Evolutionary conservation across 1,284 basidiomycete species (phyloP).

Genomic region (Cystobasidiaceae sp.): DNA sequence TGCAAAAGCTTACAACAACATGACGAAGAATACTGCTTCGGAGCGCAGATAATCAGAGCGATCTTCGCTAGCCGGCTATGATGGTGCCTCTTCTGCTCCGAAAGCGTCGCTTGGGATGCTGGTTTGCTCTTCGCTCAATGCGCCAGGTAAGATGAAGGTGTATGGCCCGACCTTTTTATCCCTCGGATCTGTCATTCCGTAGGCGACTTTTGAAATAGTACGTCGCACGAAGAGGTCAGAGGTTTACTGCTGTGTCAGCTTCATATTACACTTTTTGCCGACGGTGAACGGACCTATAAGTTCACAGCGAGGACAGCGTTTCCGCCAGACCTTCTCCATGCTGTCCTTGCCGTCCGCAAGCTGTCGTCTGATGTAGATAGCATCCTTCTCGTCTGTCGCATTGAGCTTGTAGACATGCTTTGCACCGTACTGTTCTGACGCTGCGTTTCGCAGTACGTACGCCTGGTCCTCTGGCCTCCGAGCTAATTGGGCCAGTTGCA

Average conservation of each 20-base stretch:
- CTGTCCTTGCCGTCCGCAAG: not conserved
- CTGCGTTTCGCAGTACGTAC: conserved; percentile 22
- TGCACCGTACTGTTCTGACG: conserved; percentile 14
- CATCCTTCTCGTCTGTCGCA: conserved; percentile 19
- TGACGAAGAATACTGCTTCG: not conserved
- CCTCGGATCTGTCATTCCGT: conserved; percentile 22
- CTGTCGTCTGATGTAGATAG: conserved; percentile 2
- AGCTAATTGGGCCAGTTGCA: conserved; percentile 17
- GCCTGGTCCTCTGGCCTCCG: conserved; percentile 13
- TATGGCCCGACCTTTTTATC: conserved; percentile 22
- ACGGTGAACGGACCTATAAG: conserved; percentile 20
- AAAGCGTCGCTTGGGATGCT: conserved; percentile 17
- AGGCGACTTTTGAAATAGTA: too few relatives aligned
- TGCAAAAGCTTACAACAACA: too few relatives aligned
- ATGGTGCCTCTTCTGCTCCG: not conserved
- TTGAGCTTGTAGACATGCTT: conserved; percentile 32
- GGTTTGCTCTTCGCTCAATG: conserved; percentile 22
- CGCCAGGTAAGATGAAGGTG: conserved; percentile 19
- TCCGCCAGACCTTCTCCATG: conserved; percentile 23
- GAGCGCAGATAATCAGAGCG: not conserved
- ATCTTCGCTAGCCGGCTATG: not conserved
- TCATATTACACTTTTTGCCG: too few relatives aligned
- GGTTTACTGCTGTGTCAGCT: too few relatives aligned
- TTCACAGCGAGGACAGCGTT: conserved; percentile 25
- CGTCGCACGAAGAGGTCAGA: too few relatives aligned